phyloP scores from a whole-genome alignment of 257 asterid species.

The Knoxia roxburghii region DNA sequence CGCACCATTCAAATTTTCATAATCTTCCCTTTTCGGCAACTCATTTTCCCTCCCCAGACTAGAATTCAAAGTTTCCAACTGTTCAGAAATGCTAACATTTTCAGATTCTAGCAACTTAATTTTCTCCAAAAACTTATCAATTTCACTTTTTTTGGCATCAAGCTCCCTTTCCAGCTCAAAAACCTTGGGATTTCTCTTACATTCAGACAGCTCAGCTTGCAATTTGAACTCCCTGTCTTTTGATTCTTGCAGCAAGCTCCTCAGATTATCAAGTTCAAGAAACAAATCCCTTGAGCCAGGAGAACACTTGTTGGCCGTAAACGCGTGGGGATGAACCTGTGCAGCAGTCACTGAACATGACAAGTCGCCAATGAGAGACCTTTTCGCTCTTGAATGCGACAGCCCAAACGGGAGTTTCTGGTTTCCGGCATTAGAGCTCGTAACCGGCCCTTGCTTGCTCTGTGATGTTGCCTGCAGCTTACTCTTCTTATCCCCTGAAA shows the following conservation, averaged over 20 bases:
- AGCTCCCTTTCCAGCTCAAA: conserved; percentile 59
- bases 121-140: conserved; percentile 48
- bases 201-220: conserved; percentile 63
- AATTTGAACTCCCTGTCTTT: conserved; percentile 67
- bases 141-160: conserved; percentile 47
- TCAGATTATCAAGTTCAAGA: conserved; percentile 73
- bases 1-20: conserved; percentile 28
- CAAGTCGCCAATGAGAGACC: conserved; percentile 77
- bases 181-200: conserved; percentile 36
- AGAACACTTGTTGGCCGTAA: conserved; percentile 32
- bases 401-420: conserved; percentile 34
- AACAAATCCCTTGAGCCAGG: conserved; percentile 58
- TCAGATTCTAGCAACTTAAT: conserved; percentile 55
- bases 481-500: conserved; percentile 73
- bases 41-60: conserved; percentile 38
- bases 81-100: conserved; percentile 44
- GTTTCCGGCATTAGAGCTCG: conserved; percentile 28
- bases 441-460: conserved; percentile 44
- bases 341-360: conserved; percentile 55
- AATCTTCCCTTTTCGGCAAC: conserved; percentile 22
- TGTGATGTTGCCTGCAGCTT: conserved; percentile 49
- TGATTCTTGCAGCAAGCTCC: conserved; percentile 75
- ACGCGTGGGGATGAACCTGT: conserved; percentile 72
- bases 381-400: conserved; percentile 56
- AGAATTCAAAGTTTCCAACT: conserved; percentile 38